Conservation (phyloP, 2,329 filamentous ascomycete genomes). For the Tolypocladium endophyticum region DNA sequence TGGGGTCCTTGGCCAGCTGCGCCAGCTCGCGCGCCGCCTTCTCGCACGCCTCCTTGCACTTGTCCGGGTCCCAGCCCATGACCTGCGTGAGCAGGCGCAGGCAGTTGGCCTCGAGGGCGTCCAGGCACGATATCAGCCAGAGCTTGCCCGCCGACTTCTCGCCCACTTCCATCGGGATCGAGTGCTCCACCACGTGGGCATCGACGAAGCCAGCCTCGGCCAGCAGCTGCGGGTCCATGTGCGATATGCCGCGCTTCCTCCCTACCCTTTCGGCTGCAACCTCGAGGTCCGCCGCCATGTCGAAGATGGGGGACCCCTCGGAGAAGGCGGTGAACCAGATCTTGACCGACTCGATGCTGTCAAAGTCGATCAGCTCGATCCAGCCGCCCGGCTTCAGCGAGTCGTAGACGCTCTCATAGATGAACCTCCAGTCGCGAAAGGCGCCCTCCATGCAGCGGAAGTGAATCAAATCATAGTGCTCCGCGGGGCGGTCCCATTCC, state of each 20-base stretch:
- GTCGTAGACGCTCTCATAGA: slow-evolving; percentile 41
- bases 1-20: slow-evolving; percentile 33
- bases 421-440: slow-evolving; percentile 43
- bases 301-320: slow-evolving; percentile 32
- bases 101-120: slow-evolving; percentile 36
- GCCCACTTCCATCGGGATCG: slow-evolving; percentile 35
- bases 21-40: slow-evolving; percentile 37
- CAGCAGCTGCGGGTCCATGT: slow-evolving; percentile 34
- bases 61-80: slow-evolving; percentile 39
- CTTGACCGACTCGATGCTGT: slow-evolving; percentile 27
- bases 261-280: slow-evolving; percentile 34
- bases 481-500: slow-evolving; percentile 43
- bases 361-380: slow-evolving; percentile 45
- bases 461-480: slow-evolving; percentile 47
- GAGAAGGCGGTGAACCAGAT: slow-evolving; percentile 27
- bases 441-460: slow-evolving; percentile 44
- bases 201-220: slow-evolving; percentile 41
- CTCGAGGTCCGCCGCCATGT: slow-evolving; percentile 28
- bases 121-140: slow-evolving; percentile 41
- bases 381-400: slow-evolving; percentile 47
- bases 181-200: slow-evolving; percentile 34
- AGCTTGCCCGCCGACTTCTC: slow-evolving; percentile 38
- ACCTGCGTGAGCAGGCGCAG: slow-evolving; percentile 41
- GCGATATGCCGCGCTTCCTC: slow-evolving; percentile 30
- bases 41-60: slow-evolving; percentile 36